A percentile compares a stretch with the other conserved stretches of the same genome.
These are phyloP conservation scores for Monosporozyma aquatica DNA, from an alignment of 805 yeast species.

Conservation along the genomic window DNA sequence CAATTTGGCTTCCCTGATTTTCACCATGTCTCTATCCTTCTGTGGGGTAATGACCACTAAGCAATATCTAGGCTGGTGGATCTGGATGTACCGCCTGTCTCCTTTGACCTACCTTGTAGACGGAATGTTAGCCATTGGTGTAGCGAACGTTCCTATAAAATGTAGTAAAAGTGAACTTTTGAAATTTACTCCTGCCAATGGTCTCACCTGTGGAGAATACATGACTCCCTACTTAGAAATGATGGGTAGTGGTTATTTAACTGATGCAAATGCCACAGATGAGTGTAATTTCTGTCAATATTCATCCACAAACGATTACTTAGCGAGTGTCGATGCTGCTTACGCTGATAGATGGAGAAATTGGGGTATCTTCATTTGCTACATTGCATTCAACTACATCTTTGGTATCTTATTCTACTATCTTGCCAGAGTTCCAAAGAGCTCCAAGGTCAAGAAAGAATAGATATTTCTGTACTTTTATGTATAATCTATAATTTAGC, in stretches of 20 bases:
- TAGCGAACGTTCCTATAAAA: conserved; percentile 39
- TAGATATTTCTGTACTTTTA: background rate
- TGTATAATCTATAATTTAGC: background rate
- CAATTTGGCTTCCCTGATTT: conserved; percentile 45
- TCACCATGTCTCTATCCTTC: conserved; percentile 56
- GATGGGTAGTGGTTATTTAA: conserved; percentile 40
- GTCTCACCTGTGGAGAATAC: conserved; percentile 49
- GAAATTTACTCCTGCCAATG: conserved; percentile 42
- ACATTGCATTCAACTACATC: conserved; percentile 36
- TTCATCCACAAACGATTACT: conserved; percentile 46
- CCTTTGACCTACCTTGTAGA: conserved; percentile 61
- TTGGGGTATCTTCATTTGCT: conserved; percentile 48
- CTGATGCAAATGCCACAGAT: conserved; percentile 39
- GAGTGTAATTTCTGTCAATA: conserved; percentile 52
- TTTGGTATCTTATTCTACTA: conserved; percentile 44
- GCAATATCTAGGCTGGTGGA: conserved; percentile 59
- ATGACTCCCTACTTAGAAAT: conserved; percentile 32
- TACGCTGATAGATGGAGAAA: conserved; percentile 45
- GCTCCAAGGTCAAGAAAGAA: conserved; percentile 11
- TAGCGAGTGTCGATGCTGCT: conserved; percentile 37
- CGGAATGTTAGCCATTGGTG: conserved; percentile 45
- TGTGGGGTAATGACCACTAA: conserved; percentile 68
- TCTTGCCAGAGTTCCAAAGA: conserved; percentile 68
- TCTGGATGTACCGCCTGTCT: conserved; percentile 64
- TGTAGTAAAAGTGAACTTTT: conserved; percentile 45